A percentile compares a stretch with the other conserved stretches of the same genome.
phyloP scores from a whole-genome alignment of 352 stramenopile species.

The Pilasporangium apinafurcum region DNA sequence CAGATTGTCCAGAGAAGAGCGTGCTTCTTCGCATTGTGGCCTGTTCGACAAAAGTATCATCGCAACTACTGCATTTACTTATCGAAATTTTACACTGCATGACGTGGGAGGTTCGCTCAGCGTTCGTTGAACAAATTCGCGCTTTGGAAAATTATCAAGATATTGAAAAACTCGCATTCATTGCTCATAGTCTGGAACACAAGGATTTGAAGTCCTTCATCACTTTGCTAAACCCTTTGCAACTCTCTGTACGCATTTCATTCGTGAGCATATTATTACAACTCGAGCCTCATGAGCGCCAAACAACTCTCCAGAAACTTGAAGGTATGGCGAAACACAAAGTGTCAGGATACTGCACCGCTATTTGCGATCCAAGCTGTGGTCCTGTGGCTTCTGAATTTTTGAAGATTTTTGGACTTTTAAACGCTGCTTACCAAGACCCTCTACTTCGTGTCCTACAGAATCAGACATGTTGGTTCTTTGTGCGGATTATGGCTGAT shows the following conservation, averaged over 20 bases:
- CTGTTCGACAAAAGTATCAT: conserved; percentile 28
- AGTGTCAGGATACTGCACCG: conserved; percentile 22
- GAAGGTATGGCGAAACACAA: conserved; percentile 38
- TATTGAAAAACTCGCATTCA: conserved; percentile 22
- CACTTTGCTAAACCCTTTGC: conserved; percentile 34
- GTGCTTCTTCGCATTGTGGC: conserved; percentile 55
- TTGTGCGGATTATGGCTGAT: conserved; percentile 32
- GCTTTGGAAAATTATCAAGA: conserved; percentile 28
- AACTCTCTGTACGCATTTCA: conserved; percentile 21
- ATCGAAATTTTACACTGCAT: conserved; percentile 40
- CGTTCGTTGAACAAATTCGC: conserved; percentile 56
- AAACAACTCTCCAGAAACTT: conserved; percentile 12
- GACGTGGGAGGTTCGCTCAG: conserved; percentile 43
- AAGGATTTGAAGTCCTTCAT: conserved; percentile 30
- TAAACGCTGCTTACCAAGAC: conserved; percentile 29
- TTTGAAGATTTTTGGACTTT: conserved; percentile 31
- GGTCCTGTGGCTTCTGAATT: conserved; percentile 24
- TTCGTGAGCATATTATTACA: conserved; percentile 22
- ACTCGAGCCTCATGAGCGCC: conserved; percentile 18
- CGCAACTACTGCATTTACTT: conserved; percentile 31
- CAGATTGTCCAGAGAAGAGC: conserved; percentile 31
- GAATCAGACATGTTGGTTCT: conserved; percentile 33
- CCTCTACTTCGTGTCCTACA: conserved; percentile 32
- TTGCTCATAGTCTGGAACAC: conserved; percentile 26
- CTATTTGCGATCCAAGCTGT: conserved; percentile 19